Evolutionary conservation across 139 green algal species (phyloP).

Genomic region (Diplosphaera chodatii): DNA sequence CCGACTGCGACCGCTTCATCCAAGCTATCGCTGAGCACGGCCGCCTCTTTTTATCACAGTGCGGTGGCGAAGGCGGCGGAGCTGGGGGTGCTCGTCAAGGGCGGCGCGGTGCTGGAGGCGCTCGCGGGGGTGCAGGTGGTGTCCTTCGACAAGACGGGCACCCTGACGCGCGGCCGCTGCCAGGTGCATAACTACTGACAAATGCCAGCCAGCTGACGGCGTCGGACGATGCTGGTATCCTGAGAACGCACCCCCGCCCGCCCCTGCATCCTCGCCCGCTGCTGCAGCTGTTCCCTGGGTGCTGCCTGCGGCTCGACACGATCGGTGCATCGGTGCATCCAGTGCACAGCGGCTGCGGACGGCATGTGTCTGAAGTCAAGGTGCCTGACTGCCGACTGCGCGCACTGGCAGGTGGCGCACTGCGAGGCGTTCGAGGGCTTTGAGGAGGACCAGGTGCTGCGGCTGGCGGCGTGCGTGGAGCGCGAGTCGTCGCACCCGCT

Average conservation of each 20-base stretch:
- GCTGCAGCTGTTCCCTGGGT: neutral
- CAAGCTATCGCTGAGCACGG: neutral
- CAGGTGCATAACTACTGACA: slow-evolving; percentile 14
- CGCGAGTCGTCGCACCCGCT: slow-evolving; percentile 42
- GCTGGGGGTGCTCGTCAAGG: slow-evolving; percentile 72
- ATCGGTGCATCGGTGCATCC: too few species aligned
- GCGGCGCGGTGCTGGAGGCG: slow-evolving; percentile 60
- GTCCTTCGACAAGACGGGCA: slow-evolving; percentile 80
- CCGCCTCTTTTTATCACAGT: too few species aligned
- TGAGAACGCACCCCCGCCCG: too few species aligned
- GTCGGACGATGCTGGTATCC: too few species aligned
- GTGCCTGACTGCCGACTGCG: too few species aligned
- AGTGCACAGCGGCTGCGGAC: too few species aligned
- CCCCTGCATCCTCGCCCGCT: too few species aligned
- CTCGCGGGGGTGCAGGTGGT: slow-evolving; percentile 43
- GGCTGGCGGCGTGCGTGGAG: slow-evolving; percentile 31
- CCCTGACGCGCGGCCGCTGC: slow-evolving; percentile 65
- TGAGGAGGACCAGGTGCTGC: slow-evolving; percentile 7
- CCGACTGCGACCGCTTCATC: neutral
- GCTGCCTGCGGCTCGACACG: too few species aligned
- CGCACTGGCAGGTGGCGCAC: slow-evolving; percentile 9
- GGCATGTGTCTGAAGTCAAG: too few species aligned
- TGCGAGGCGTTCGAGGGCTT: neutral
- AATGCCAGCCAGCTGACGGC: too few species aligned
- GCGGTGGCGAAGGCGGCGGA: slow-evolving; percentile 37